Evolutionary conservation across 108 stramenopile species (phyloP).

Genomic region (Conticribra guillardii): DNA sequence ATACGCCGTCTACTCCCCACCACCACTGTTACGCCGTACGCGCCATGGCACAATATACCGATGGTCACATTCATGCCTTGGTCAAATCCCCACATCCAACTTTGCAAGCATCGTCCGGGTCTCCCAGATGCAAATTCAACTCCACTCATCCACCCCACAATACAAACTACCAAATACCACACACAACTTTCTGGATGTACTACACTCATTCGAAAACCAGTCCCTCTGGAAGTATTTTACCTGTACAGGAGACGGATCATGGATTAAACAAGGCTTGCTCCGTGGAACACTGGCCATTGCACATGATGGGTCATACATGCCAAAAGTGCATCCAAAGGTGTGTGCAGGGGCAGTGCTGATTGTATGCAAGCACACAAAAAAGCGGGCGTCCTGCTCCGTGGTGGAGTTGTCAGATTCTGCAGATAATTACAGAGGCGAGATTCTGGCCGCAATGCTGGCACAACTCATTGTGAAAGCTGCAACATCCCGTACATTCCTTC

Average conservation of each 20-base stretch:
- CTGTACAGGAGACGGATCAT: constrained; percentile 2
- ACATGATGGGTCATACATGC: constrained; percentile 22
- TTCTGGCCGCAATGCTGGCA: neutral
- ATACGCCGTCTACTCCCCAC: neutral
- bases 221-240: neutral
- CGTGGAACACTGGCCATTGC: constrained; percentile 1
- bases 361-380: neutral
- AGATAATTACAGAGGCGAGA: constrained; percentile 9
- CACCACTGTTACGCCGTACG: neutral
- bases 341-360: constrained; percentile 12
- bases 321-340: neutral
- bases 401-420: neutral
- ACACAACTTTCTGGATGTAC: neutral
- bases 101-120: neutral
- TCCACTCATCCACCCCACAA: neutral
- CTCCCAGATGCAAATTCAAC: neutral
- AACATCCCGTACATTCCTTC: neutral
- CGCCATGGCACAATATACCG: neutral
- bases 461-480: constrained; percentile 10
- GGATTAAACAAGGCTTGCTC: neutral
- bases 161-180: neutral
- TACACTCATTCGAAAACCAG: neutral
- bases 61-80: neutral
- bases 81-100: neutral
- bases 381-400: neutral